A percentile compares a stretch with the other conserved stretches of the same genome.
Conservation (phyloP, 352 stramenopile species). For the Globisporangium takayamanum region DNA sequence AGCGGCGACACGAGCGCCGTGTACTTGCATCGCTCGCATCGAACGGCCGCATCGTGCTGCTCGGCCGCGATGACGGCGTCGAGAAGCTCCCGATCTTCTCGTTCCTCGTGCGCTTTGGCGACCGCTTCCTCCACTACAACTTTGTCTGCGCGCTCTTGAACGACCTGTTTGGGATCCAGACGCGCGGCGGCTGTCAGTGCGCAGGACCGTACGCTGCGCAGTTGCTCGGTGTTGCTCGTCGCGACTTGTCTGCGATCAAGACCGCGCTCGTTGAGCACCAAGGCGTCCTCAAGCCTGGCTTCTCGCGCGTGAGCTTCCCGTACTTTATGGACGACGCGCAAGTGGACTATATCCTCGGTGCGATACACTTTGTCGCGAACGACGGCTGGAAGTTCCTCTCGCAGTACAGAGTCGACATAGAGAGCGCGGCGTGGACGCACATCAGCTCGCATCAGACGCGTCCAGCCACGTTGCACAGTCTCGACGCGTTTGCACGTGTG, state of each 20-base stretch:
- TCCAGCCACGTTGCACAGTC: no score
- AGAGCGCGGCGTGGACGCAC: constrained; percentile 92
- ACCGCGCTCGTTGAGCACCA: constrained; percentile 82
- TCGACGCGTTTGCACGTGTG: no score
- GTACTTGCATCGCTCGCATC: constrained; percentile 31
- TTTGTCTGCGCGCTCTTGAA: constrained; percentile 97
- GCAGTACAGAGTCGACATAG: constrained; percentile 92
- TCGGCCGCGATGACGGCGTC: constrained; percentile 51
- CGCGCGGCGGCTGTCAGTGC: constrained; percentile 55
- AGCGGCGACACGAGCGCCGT: constrained; percentile 28
- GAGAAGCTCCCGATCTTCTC: constrained; percentile 92
- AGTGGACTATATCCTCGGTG: constrained; percentile 91
- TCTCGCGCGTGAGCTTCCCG: constrained; percentile 90
- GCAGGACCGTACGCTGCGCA: constrained; percentile 92
- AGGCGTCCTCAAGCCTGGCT: constrained; percentile 93
- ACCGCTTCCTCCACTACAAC: constrained; percentile 96
- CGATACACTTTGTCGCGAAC: constrained; percentile 90
- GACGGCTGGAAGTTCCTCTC: constrained; percentile 92
- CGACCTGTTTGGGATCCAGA: constrained; percentile 95
- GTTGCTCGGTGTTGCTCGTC: constrained; percentile 78
- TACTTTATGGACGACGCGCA: constrained; percentile 80
- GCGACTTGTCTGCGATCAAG: constrained; percentile 97
- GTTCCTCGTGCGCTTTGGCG: constrained; percentile 87
- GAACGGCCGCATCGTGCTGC: constrained; percentile 81
- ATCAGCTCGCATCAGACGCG: constrained; percentile 34